Conservation (phyloP, 2,329 filamentous ascomycete species). For the Penicillium griseofulvum region DNA sequence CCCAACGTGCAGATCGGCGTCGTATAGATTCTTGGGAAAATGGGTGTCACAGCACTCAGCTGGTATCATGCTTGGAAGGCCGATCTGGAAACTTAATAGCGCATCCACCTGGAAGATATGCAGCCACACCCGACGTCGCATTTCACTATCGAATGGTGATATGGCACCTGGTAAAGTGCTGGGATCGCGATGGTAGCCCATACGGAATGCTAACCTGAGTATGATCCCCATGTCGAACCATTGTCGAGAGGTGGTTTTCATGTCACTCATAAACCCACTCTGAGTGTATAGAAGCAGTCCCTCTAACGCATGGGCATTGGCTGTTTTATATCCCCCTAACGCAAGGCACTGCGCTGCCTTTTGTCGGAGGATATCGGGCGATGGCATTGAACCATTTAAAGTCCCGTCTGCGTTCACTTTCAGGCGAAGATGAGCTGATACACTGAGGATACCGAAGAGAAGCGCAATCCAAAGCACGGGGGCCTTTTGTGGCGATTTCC, state of each 20-base stretch:
- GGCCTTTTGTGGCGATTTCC: slow-evolving; percentile 12
- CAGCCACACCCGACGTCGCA: slow-evolving; percentile 41
- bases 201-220: slow-evolving; percentile 49
- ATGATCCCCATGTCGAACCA: neutral
- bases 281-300: slow-evolving; percentile 1
- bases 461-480: slow-evolving; percentile 18
- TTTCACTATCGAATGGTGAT: slow-evolving; percentile 55
- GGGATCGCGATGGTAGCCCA: slow-evolving; percentile 60
- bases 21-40: slow-evolving; percentile 57
- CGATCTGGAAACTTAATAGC: slow-evolving; percentile 60
- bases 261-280: slow-evolving; percentile 39
- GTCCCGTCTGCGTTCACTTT: neutral
- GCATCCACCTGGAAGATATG: slow-evolving; percentile 54
- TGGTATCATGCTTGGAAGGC: slow-evolving; percentile 59
- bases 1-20: slow-evolving; percentile 57
- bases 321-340: slow-evolving; percentile 19
- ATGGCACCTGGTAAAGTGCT: slow-evolving; percentile 48
- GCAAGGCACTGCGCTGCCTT: slow-evolving; percentile 7
- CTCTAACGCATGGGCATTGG: neutral
- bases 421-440: neutral
- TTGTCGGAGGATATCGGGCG: neutral
- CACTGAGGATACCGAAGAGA: slow-evolving; percentile 12
- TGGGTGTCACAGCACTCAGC: slow-evolving; percentile 57
- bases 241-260: neutral
- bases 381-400: neutral